Conservation (phyloP, 1,139 yeast genomes). For the Debaryomyces coudertii region DNA sequence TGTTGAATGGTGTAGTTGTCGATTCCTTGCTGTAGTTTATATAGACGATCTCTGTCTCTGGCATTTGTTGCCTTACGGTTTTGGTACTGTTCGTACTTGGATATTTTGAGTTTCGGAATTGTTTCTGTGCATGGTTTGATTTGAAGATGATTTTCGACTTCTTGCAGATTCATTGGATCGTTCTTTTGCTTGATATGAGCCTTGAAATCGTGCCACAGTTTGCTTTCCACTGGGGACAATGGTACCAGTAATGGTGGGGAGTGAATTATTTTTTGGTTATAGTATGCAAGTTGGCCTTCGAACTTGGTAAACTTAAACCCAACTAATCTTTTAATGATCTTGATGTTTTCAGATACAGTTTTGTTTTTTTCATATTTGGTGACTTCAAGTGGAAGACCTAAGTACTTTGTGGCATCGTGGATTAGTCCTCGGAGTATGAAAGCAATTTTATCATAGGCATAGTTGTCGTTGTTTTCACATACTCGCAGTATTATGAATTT, state of each 20-base stretch:
- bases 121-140: constrained; percentile 2
- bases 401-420: constrained; percentile 24
- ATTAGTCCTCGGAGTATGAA: constrained; percentile 30
- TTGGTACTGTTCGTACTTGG: constrained; percentile 8
- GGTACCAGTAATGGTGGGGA: constrained; percentile 13
- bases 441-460: constrained; percentile 14
- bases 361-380: constrained; percentile 10
- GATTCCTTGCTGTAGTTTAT: constrained; percentile 12
- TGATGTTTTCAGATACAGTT: constrained; percentile 30
- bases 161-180: constrained; percentile 1
- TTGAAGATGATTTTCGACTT: not conserved
- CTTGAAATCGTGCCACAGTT: constrained; percentile 20
- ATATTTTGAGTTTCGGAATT: constrained; percentile 6
- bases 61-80: constrained; percentile 8
- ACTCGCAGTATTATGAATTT: constrained; percentile 15
- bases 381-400: constrained; percentile 29
- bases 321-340: constrained; percentile 30
- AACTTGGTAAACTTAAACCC: constrained; percentile 20
- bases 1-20: constrained; percentile 11
- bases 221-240: constrained; percentile 18
- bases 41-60: constrained; percentile 11
- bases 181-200: constrained; percentile 3
- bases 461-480: constrained; percentile 13
- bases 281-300: constrained; percentile 25
- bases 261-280: constrained; percentile 6